phyloP scores from a whole-genome alignment of 768 basidiomycete genomes.

The Naganishia kalamii region DNA sequence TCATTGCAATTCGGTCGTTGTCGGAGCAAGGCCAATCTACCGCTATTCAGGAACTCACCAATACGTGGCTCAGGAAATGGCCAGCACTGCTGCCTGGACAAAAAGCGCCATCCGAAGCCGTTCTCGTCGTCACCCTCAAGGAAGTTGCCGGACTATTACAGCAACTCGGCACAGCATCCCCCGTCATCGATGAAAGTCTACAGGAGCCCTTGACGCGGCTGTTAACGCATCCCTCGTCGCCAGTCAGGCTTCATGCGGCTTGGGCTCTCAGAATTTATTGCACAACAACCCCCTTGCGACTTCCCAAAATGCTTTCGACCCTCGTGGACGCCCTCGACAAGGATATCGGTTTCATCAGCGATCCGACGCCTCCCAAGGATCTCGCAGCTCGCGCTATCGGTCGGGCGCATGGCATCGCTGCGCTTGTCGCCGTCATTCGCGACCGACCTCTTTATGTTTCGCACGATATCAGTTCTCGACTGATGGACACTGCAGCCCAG shows the following conservation, averaged over 20 bases:
- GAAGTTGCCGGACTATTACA: conserved; percentile 81
- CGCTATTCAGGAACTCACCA: conserved; percentile 80
- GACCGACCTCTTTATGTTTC: conserved; percentile 87
- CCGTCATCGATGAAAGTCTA: conserved; percentile 81
- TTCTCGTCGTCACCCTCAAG: conserved; percentile 66
- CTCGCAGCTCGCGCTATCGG: conserved; percentile 68
- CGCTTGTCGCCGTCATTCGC: conserved; percentile 76
- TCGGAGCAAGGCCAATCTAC: conserved; percentile 89
- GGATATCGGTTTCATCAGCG: conserved; percentile 67
- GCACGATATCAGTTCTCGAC: conserved; percentile 80
- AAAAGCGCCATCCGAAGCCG: conserved; percentile 59
- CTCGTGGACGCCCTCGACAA: conserved; percentile 77
- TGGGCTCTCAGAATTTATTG: conserved; percentile 89
- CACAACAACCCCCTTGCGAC: conserved; percentile 73
- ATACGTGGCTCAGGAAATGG: conserved; percentile 79
- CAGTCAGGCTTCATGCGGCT: conserved; percentile 75
- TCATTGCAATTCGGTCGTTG: conserved; percentile 80
- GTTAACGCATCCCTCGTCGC: conserved; percentile 77
- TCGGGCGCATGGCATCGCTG: conserved; percentile 81
- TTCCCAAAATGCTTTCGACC: conserved; percentile 69
- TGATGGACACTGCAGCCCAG: conserved; percentile 82
- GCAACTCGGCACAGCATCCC: conserved; percentile 85
- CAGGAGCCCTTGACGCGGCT: conserved; percentile 77
- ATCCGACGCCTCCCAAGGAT: conserved; percentile 66
- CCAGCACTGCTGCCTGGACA: conserved; percentile 87